Evolutionary conservation across 2,329 filamentous ascomycete species (phyloP).

Genomic region (Sporothrix brunneoviolacea): DNA sequence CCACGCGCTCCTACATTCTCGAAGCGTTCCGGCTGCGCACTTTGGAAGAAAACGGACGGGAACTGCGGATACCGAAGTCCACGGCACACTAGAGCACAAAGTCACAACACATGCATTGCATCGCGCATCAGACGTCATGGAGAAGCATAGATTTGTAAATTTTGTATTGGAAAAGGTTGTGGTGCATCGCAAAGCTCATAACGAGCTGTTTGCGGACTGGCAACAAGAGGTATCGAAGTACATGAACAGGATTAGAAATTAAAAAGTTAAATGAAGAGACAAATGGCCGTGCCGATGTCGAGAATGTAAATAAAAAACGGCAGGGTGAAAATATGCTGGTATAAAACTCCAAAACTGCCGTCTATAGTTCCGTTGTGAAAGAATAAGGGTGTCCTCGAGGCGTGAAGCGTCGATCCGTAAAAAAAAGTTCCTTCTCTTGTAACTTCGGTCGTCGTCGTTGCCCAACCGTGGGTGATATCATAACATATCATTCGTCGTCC

Average conservation of each 20-base stretch:
- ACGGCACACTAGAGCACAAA: no score
- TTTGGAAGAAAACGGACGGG: background rate
- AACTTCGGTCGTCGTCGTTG: background rate
- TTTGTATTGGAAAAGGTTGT: background rate
- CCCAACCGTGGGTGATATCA: no score
- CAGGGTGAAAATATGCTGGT: background rate
- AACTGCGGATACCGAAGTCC: no score
- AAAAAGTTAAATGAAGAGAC: conserved; percentile 6
- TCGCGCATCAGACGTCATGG: no score
- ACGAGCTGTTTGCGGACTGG: background rate
- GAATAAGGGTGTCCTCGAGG: background rate
- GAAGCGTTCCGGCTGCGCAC: conserved; percentile 16
- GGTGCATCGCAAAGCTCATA: background rate
- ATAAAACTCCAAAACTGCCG: conserved; percentile 14
- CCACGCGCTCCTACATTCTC: conserved; percentile 8
- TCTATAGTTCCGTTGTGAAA: conserved; percentile 8
- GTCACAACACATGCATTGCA: no score
- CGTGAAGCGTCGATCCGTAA: background rate
- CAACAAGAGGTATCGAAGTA: background rate
- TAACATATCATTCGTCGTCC: no score
- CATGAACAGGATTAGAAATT: conserved; percentile 8
- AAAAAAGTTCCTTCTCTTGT: background rate
- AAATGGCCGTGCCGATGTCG: conserved; percentile 5
- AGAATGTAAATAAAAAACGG: background rate
- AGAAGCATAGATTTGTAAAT: background rate